Conservation (phyloP, 305 asterid species). For the Withania somnifera region DNA sequence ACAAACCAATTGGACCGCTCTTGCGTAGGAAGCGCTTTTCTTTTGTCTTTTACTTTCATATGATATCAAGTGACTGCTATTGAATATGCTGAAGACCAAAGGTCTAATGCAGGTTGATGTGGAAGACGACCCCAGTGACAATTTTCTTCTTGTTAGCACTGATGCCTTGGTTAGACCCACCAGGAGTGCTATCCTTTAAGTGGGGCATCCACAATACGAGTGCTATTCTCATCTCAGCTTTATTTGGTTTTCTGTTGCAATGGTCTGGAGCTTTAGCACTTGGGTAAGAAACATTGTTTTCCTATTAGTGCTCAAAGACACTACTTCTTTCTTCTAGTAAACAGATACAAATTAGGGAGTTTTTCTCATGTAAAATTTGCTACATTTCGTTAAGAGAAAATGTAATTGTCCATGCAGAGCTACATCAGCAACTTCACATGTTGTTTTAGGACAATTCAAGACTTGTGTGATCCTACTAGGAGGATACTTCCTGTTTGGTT, state of each 20-base stretch:
- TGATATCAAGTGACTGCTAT: neutral
- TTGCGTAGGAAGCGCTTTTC: conserved; percentile 44
- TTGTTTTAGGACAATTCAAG: conserved; percentile 74
- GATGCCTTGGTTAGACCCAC: conserved; percentile 85
- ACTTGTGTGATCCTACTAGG: conserved; percentile 74
- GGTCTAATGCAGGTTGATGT: conserved; percentile 56
- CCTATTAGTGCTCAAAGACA: neutral
- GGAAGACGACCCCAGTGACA: conserved; percentile 83
- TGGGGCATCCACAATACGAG: conserved; percentile 39
- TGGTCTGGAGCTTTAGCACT: conserved; percentile 97
- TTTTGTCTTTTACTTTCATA: neutral
- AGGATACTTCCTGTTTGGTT: conserved; percentile 54
- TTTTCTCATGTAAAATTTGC: neutral
- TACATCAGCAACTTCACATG: conserved; percentile 84
- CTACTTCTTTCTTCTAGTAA: neutral
- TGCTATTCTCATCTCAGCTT: conserved; percentile 59
- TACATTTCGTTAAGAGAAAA: neutral
- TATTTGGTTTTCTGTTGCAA: conserved; percentile 78
- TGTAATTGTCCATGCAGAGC: conserved; percentile 31
- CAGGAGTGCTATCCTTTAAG: conserved; percentile 54
- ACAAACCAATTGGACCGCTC: conserved; percentile 85
- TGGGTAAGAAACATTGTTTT: conserved; percentile 32
- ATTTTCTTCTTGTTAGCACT: conserved; percentile 63
- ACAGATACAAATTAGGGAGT: neutral
- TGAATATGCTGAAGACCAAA: neutral